phyloP scores from a whole-genome alignment of 169 alveolate genomes.

The Eimeria maxima region DNA sequence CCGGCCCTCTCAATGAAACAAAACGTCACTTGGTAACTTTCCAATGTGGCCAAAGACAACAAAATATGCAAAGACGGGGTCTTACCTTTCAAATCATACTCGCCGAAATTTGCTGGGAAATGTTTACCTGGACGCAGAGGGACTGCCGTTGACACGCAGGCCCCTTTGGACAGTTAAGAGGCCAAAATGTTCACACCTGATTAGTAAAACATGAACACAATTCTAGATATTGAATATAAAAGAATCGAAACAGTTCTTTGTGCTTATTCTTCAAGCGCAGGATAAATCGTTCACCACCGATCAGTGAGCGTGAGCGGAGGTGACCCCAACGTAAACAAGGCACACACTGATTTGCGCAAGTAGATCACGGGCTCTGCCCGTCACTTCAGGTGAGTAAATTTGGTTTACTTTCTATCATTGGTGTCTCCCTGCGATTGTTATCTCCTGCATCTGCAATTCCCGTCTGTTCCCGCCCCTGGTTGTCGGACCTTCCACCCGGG shows the following conservation, averaged over 20 bases:
- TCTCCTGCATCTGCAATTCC: not conserved
- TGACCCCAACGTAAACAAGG: conserved; percentile 7
- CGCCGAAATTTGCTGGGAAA: too few species aligned
- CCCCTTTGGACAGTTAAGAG: not conserved
- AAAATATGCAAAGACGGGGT: too few species aligned
- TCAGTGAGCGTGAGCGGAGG: not conserved
- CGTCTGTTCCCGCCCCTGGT: not conserved
- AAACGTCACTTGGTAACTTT: too few species aligned
- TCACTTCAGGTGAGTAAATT: not conserved
- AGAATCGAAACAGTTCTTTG: not conserved
- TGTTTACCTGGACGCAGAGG: too few species aligned
- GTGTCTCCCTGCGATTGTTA: not conserved
- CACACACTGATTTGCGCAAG: not conserved
- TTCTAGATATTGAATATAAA: not conserved
- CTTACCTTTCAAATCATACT: too few species aligned
- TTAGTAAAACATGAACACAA: not conserved
- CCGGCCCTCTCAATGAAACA: too few species aligned
- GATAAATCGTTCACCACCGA: not conserved
- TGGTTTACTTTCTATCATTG: not conserved
- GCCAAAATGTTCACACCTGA: not conserved
- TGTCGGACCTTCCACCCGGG: not conserved
- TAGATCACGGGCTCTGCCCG: not conserved
- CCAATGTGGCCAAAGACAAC: too few species aligned
- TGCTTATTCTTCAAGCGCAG: not conserved
- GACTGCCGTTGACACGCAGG: too few species aligned